phyloP scores from a whole-genome alignment of 2,329 filamentous ascomycete genomes.

The Colletotrichum tanaceti region DNA sequence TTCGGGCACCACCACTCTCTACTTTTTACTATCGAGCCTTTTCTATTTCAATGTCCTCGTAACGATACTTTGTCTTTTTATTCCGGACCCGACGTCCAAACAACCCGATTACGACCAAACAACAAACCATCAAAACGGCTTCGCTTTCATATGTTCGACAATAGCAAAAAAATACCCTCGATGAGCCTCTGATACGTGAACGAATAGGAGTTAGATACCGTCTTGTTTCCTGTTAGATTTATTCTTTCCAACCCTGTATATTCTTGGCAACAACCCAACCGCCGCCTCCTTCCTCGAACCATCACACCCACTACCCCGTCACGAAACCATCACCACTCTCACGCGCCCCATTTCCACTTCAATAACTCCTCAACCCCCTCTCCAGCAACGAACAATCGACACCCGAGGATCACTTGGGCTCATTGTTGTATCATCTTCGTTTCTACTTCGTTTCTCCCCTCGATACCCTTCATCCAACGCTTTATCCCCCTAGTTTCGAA shows the following conservation, averaged over 20 bases:
- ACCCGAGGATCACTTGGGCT: slow-evolving; percentile 14
- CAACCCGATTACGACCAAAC: slow-evolving; percentile 36
- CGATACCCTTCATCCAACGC: slow-evolving; percentile 36
- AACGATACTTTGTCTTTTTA: slow-evolving; percentile 55
- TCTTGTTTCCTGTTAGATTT: slow-evolving; percentile 41
- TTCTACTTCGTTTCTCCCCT: slow-evolving; percentile 24
- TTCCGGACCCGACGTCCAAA: slow-evolving; percentile 33
- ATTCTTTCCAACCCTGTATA: slow-evolving; percentile 32
- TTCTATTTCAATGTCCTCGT: slow-evolving; percentile 55
- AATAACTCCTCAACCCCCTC: slow-evolving; percentile 4
- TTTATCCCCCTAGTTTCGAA: slow-evolving; percentile 46
- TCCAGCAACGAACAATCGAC: slow-evolving; percentile 17
- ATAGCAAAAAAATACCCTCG: slow-evolving; percentile 43
- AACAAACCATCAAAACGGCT: slow-evolving; percentile 34
- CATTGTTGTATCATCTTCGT: slow-evolving; percentile 31
- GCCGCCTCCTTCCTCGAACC: slow-evolving; percentile 8
- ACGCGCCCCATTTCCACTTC: not conserved
- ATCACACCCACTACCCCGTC: not conserved
- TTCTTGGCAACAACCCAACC: slow-evolving; percentile 29
- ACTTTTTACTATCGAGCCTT: slow-evolving; percentile 41
- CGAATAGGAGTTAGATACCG: slow-evolving; percentile 45
- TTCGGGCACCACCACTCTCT: slow-evolving; percentile 27
- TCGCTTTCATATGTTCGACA: slow-evolving; percentile 40
- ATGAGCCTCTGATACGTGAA: slow-evolving; percentile 56
- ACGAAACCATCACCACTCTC: slow-evolving; percentile 3